These are phyloP conservation scores for Pyricularia grisea DNA, from an alignment of 2,329 filamentous ascomycete genomes.

Conservation along the genomic window DNA sequence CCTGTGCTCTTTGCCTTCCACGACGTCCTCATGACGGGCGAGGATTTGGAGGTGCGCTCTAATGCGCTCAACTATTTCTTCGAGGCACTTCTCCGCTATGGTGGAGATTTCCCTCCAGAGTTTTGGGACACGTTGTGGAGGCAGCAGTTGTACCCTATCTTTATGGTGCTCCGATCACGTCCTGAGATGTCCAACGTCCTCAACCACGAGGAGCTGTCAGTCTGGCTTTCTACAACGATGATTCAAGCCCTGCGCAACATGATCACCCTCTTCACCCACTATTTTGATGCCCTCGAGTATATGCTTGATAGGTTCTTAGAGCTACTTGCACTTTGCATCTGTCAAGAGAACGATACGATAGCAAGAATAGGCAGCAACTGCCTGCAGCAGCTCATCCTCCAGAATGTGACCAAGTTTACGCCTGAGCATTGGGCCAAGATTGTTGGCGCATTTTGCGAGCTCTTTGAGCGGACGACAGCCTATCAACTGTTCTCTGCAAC, in stretches of 20 bases:
- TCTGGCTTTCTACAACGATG: conserved; percentile 99
- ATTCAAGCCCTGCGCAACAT: conserved; percentile 97
- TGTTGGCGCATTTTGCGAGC: conserved; percentile 87
- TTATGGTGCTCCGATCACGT: conserved; percentile 92
- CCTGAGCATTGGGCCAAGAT: conserved; percentile 87
- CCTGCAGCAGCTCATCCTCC: conserved; percentile 88
- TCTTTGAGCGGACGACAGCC: conserved; percentile 91
- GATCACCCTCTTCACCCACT: conserved; percentile 98
- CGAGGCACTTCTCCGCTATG: conserved; percentile 81
- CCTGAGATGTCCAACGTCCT: conserved; percentile 93
- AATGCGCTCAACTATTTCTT: conserved; percentile 94
- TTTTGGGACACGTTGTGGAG: conserved; percentile 99
- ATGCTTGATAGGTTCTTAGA: conserved; percentile 98
- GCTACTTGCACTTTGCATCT: conserved; percentile 89
- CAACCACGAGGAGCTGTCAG: conserved; percentile 92
- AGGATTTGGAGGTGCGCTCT: conserved; percentile 91
- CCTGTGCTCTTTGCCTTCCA: conserved; percentile 97
- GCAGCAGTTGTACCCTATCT: conserved; percentile 94
- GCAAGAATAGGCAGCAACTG: conserved; percentile 98
- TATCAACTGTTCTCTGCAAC: conserved; percentile 90
- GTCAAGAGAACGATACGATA: conserved; percentile 97
- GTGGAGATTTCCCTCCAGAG: conserved; percentile 80
- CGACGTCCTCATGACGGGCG: conserved; percentile 97
- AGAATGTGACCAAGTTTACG: conserved; percentile 90
- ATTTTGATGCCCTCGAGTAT: conserved; percentile 90